Conservation (phyloP, 78 protist species). For the Thecamonas trahens region DNA sequence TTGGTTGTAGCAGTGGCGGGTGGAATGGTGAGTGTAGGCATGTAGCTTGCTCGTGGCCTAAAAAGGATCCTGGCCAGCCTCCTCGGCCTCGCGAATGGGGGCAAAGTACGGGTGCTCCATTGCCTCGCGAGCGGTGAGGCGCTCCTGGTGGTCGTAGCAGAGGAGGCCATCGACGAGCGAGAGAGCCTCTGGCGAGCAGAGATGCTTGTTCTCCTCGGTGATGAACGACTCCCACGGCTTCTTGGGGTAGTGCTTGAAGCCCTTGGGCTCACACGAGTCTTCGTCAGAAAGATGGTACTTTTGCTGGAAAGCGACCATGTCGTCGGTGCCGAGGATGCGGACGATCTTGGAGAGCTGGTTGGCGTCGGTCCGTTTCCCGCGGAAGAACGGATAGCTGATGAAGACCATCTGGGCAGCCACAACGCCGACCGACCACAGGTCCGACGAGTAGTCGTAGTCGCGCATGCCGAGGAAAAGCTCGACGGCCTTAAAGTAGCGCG, state of each 20-base stretch:
- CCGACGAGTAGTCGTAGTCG: conserved; percentile 79
- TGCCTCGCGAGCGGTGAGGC: conserved; percentile 49
- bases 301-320: background rate
- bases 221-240: conserved; percentile 20
- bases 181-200: conserved; percentile 61
- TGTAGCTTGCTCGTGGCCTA: too few species aligned
- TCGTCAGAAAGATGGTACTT: conserved; percentile 6
- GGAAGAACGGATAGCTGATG: conserved; percentile 37
- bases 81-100: too few species aligned
- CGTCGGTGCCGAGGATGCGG: conserved; percentile 29
- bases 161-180: conserved; percentile 68
- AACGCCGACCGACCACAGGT: conserved; percentile 80
- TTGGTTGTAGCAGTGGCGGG: too few species aligned
- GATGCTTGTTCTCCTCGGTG: conserved; percentile 28
- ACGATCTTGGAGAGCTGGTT: conserved; percentile 47
- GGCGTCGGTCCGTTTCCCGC: conserved; percentile 18
- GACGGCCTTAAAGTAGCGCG: conserved; percentile 84
- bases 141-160: conserved; percentile 59
- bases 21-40: too few species aligned
- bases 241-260: background rate
- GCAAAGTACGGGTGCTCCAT: conserved; percentile 51
- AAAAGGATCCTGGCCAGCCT: too few species aligned
- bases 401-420: conserved; percentile 72
- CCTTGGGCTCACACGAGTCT: background rate
- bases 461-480: conserved; percentile 66